Evolutionary conservation across 140 eudicot genomes (phyloP), one percentile per base, ranked within the genome.

Genomic region (Oenanthe javanica): DNA sequence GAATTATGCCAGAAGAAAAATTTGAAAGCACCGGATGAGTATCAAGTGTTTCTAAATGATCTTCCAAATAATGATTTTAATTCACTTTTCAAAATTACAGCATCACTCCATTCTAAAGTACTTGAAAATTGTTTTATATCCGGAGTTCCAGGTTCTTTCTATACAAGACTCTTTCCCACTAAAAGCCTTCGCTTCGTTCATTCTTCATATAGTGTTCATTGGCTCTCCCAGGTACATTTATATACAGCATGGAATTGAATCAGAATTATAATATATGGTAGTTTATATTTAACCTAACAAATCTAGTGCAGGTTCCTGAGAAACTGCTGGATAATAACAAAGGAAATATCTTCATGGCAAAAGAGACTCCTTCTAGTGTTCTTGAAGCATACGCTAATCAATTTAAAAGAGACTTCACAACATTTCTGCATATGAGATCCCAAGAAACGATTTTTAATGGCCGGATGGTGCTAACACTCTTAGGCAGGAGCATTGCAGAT

Each of bases 1-100:
- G 75, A 61, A 12, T 21, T 76, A 69, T 83, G 73, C 40, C 47
- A 54, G 55, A 27, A 84, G 42, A 64, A 81, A 40, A 40, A 25
- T 42, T 45, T 4, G n/a, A 74, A 81, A 38, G 55, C 77, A 66
- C 87, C 90, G 3, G 67, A 84, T 63, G 42, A 57, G 64, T 57
- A 86, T 48, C 79, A 89, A 54, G 78, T 86, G 43, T 82, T 43
- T 61, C 75, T 84, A 47, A 86, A 84, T 75, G 88, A 89, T 55
- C 87, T 88, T 25, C 48, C 79, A 0, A 52, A 59, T 11, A 84
- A 84, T 14, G 84, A 84, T 78, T 84, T 84, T 76, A 81, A 81
- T 55, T 36, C 71, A 14, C 21, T 84, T 8, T 84, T 84, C 87
- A 76, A 61, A 9, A 52, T 38, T 21, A 47, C 82, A 6, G 84